phyloP scores from a whole-genome alignment of 163 green algal species.

The Scenedesmus sp. region DNA sequence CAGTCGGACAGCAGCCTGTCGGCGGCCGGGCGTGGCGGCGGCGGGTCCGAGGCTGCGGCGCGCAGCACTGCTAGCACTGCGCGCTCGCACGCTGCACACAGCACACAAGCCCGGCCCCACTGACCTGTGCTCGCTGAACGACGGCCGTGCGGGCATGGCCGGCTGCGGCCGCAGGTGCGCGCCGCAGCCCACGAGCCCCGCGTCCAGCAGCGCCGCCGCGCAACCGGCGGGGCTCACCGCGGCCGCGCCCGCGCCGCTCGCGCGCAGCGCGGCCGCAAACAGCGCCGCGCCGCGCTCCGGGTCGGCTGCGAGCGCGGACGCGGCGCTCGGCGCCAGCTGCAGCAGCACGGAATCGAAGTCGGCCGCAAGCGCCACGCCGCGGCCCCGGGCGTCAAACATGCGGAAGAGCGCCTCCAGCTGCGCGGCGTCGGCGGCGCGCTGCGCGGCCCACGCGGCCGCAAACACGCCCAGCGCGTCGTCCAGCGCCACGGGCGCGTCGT shows the following conservation, averaged over 20 bases:
- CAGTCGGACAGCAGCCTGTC: conserved; percentile 31
- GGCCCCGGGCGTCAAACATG: not conserved
- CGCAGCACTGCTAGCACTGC: not conserved
- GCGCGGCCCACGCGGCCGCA: conserved; percentile 12
- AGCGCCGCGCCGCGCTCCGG: not conserved
- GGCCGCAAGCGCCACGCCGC: conserved; percentile 4
- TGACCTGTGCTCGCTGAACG: conserved; percentile 34
- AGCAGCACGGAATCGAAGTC: conserved; percentile 18
- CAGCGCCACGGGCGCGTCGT: conserved; percentile 6
- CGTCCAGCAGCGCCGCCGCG: conserved; percentile 23
- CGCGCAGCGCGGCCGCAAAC: conserved; percentile 9
- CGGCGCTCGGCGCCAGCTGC: conserved; percentile 17
- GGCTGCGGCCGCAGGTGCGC: conserved; percentile 33
- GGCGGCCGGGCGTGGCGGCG: not conserved
- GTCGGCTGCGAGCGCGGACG: not conserved
- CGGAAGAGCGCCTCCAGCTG: conserved; percentile 18
- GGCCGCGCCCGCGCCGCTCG: conserved; percentile 14
- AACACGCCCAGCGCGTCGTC: conserved; percentile 19
- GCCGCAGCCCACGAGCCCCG: conserved; percentile 30
- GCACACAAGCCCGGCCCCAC: not conserved
- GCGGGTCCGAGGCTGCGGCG: not conserved
- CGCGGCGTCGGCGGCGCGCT: conserved; percentile 21
- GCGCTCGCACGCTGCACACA: not conserved
- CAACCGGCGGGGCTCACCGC: not conserved
- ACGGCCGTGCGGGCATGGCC: not conserved